Percentiles rank a stretch among this genome's conserved stretches.
phyloP scores from a whole-genome alignment of 2,329 filamentous ascomycete genomes.

The Epichloe brachyelytri region DNA sequence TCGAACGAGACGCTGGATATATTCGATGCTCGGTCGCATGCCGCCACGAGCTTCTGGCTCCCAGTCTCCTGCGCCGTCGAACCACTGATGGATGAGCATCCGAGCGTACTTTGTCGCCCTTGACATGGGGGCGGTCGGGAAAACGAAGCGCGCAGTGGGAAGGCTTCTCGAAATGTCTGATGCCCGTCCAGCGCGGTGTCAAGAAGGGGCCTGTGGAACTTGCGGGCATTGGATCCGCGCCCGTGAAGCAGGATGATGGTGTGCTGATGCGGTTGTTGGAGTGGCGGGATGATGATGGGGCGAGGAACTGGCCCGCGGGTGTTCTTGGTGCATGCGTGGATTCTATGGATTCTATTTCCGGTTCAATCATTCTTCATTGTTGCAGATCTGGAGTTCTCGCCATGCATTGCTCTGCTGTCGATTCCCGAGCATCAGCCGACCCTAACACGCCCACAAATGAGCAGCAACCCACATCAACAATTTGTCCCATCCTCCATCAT shows the following conservation, averaged over 20 bases:
- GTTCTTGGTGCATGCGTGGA: neutral
- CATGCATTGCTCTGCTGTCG: too few relatives aligned
- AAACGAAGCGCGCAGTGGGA: constrained; percentile 35
- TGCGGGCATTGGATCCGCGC: constrained; percentile 28
- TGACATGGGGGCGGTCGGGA: constrained; percentile 32
- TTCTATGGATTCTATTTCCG: neutral
- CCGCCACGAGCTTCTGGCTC: constrained; percentile 18
- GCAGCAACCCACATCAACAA: neutral
- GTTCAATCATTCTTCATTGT: too few relatives aligned
- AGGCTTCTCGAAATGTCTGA: constrained; percentile 17
- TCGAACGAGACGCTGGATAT: constrained; percentile 25
- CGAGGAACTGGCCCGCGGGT: constrained; percentile 13
- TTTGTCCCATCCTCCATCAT: neutral
- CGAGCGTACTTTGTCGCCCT: constrained; percentile 21
- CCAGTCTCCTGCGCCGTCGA: constrained; percentile 23
- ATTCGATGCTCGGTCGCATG: constrained; percentile 27
- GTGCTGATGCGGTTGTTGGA: constrained; percentile 22
- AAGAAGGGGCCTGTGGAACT: constrained; percentile 29
- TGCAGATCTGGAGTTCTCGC: too few relatives aligned
- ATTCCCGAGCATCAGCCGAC: too few relatives aligned
- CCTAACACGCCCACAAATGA: neutral
- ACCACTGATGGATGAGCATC: constrained; percentile 22
- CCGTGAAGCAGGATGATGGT: constrained; percentile 38
- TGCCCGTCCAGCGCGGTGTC: constrained; percentile 9
- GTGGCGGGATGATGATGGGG: constrained; percentile 11